Percentiles rank a stretch among this genome's conserved stretches.
Conservation (phyloP, 2,329 filamentous ascomycete species). For the Alternaria brassicicola region DNA sequence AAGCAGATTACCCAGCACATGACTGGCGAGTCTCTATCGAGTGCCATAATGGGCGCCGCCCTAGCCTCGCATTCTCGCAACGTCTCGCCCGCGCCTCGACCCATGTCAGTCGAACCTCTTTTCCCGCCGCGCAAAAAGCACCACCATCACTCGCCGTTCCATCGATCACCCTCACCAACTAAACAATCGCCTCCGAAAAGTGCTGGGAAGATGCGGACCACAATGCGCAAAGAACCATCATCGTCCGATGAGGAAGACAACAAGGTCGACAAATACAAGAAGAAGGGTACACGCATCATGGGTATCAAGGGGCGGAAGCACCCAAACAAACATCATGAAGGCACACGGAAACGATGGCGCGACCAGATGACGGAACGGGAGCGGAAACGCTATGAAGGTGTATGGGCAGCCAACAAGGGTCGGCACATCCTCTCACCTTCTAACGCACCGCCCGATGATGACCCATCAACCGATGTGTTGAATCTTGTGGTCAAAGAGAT, state of each 20-base stretch:
- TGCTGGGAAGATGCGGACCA: constrained; percentile 66
- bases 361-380: constrained; percentile 75
- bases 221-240: constrained; percentile 62
- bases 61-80: constrained; percentile 67
- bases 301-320: constrained; percentile 58
- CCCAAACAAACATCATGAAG: constrained; percentile 75
- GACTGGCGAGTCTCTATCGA: constrained; percentile 69
- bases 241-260: constrained; percentile 56
- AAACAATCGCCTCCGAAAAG: constrained; percentile 43
- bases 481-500: constrained; percentile 75
- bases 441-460: constrained; percentile 18
- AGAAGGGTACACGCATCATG: constrained; percentile 64
- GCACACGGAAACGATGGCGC: constrained; percentile 75
- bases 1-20: constrained; percentile 55
- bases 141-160: constrained; percentile 45
- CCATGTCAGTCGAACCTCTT: constrained; percentile 42
- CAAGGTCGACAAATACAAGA: constrained; percentile 59
- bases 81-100: constrained; percentile 47
- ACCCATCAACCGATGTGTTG: constrained; percentile 61
- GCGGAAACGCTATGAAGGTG: constrained; percentile 79
- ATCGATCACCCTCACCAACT: constrained; percentile 48
- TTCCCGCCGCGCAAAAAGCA: constrained; percentile 51
- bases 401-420: constrained; percentile 83
- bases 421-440: constrained; percentile 42
- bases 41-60: constrained; percentile 76